These are phyloP conservation scores for Fusarium longipes DNA, from an alignment of 2,329 filamentous ascomycete genomes.

Conservation along the genomic window DNA sequence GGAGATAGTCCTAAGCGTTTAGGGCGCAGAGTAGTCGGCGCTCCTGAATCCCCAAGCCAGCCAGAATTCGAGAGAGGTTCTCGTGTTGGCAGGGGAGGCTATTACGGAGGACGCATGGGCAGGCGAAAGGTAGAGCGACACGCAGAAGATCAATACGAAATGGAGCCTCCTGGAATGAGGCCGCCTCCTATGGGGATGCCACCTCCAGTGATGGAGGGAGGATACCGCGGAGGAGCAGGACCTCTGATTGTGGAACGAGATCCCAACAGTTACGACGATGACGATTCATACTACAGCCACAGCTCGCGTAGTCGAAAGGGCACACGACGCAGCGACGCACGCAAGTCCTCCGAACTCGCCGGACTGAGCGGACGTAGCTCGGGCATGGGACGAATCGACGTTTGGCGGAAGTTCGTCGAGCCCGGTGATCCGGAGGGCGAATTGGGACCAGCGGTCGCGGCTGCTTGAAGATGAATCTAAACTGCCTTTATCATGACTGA, in stretches of 20 bases:
- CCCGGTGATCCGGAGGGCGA: slow-evolving; percentile 55
- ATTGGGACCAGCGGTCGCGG: slow-evolving; percentile 25
- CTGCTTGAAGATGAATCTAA: slow-evolving; percentile 10
- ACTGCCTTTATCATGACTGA: slow-evolving; percentile 7
- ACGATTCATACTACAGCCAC: slow-evolving; percentile 46
- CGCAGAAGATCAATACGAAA: slow-evolving; percentile 55
- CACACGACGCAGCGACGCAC: slow-evolving; percentile 43
- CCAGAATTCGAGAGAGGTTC: slow-evolving; percentile 42
- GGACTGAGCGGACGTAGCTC: slow-evolving; percentile 59
- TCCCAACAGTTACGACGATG: slow-evolving; percentile 50
- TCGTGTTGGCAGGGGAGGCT: slow-evolving; percentile 51
- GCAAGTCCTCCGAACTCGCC: slow-evolving; percentile 59
- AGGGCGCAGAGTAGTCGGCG: slow-evolving; percentile 41
- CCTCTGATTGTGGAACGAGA: slow-evolving; percentile 43
- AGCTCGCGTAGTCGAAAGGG: slow-evolving; percentile 47
- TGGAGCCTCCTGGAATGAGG: slow-evolving; percentile 39
- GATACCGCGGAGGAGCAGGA: slow-evolving; percentile 31
- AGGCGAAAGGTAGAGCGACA: slow-evolving; percentile 64
- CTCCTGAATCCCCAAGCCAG: slow-evolving; percentile 40
- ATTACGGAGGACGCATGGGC: slow-evolving; percentile 60
- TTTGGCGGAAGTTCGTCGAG: slow-evolving; percentile 62
- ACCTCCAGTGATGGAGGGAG: slow-evolving; percentile 38
- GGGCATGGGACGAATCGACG: slow-evolving; percentile 60
- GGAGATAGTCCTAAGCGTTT: slow-evolving; percentile 67
- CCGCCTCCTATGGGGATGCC: slow-evolving; percentile 52